phyloP scores from a whole-genome alignment of 176 grass and related monocot species.

The Typha latifolia region DNA sequence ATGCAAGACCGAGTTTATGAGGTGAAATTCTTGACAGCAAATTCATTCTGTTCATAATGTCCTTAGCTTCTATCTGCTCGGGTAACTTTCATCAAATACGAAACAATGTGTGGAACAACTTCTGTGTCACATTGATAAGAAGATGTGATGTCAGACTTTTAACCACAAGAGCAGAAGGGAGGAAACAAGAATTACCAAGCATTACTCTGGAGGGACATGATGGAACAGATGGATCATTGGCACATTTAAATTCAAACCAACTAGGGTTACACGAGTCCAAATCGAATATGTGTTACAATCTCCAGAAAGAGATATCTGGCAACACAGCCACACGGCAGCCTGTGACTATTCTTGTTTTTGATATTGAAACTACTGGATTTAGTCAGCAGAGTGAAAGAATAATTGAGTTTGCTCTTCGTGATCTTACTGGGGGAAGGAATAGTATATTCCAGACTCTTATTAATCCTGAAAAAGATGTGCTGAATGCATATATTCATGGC shows the following conservation, averaged over 20 bases:
- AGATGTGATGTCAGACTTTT: constrained; percentile 26
- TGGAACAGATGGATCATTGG: constrained; percentile 39
- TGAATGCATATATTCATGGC: constrained; percentile 44
- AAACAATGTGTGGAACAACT: constrained; percentile 35
- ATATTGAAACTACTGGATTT: constrained; percentile 84
- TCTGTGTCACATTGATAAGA: constrained; percentile 24
- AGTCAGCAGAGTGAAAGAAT: constrained; percentile 44
- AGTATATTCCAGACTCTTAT: constrained; percentile 74
- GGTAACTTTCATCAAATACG: constrained; percentile 51
- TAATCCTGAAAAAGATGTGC: constrained; percentile 50
- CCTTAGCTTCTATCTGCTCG: constrained; percentile 33
- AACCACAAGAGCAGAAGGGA: constrained; percentile 27
- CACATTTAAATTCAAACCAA: constrained; percentile 26
- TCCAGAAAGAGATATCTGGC: constrained; percentile 31
- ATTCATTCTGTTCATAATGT: constrained; percentile 29
- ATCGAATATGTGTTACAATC: constrained; percentile 48
- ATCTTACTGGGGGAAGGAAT: constrained; percentile 63
- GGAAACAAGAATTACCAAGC: constrained; percentile 18
- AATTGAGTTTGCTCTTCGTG: constrained; percentile 75
- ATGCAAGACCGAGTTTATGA: constrained; percentile 10
- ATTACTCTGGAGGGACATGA: constrained; percentile 20
- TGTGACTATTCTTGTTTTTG: constrained; percentile 77
- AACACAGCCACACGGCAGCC: constrained; percentile 32
- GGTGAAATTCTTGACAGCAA: constrained; percentile 3
- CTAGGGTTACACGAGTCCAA: constrained; percentile 45